These are phyloP conservation scores for Aspergillaceae sp. DNA, from an alignment of 2,329 filamentous ascomycete species.

Conservation along the genomic window DNA sequence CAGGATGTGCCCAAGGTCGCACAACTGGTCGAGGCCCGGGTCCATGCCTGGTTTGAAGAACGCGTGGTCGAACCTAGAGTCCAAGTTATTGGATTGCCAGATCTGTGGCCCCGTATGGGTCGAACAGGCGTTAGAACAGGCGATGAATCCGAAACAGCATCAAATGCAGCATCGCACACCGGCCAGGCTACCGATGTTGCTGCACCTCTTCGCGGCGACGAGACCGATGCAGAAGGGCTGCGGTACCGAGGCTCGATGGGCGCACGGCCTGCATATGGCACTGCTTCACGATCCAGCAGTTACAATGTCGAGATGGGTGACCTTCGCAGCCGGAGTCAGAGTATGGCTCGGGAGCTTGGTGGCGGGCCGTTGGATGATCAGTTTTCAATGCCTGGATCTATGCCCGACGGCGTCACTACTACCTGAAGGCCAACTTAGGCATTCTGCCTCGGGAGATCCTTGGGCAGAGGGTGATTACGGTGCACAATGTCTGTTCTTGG, in stretches of 20 bases:
- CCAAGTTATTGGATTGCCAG: conserved; percentile 55
- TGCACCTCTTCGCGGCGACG: conserved; percentile 14
- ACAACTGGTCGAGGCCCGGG: conserved; percentile 54
- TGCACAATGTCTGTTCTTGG: no score
- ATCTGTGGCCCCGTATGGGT: conserved; percentile 53
- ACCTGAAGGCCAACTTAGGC: conserved; percentile 9
- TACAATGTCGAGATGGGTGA: conserved; percentile 26
- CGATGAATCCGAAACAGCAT: conserved; percentile 34
- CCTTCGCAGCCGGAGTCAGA: conserved; percentile 23
- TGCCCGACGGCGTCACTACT: conserved; percentile 22
- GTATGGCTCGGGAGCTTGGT: conserved; percentile 25
- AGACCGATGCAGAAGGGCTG: conserved; percentile 23
- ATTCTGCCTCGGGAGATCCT: no score
- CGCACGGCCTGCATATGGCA: conserved; percentile 21
- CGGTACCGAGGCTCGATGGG: conserved; percentile 24
- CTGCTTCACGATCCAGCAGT: conserved; percentile 25
- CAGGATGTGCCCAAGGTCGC: conserved; percentile 61
- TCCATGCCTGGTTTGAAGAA: conserved; percentile 61
- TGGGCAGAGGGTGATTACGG: no score
- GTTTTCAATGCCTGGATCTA: conserved; percentile 33
- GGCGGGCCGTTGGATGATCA: conserved; percentile 21
- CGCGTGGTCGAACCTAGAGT: conserved; percentile 58
- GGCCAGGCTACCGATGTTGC: conserved; percentile 21
- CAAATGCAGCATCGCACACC: conserved; percentile 23
- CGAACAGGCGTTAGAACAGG: conserved; percentile 36